Conservation (phyloP, 768 basidiomycete genomes). For the Suillus plorans region DNA sequence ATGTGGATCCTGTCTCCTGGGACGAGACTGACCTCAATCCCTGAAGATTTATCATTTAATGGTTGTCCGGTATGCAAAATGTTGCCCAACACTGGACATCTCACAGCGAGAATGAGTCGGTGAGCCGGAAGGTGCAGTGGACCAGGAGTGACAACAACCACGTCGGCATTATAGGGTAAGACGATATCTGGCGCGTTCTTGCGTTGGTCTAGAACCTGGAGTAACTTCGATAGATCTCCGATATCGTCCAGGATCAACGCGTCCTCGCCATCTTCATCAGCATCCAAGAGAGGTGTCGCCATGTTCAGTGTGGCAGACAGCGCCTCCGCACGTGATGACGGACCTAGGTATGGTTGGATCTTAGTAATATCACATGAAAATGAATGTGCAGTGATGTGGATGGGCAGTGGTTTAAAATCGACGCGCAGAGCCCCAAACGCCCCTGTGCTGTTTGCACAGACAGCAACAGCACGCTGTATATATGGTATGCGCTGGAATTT, state of each 20-base stretch:
- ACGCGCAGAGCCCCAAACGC: conserved; percentile 83
- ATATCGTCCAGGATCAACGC: conserved; percentile 36
- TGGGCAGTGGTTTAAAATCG: conserved; percentile 60
- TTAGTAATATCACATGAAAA: conserved; percentile 65
- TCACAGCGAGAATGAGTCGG: conserved; percentile 60
- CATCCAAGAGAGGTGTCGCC: conserved; percentile 1
- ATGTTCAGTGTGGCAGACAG: background rate
- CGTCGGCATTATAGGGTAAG: conserved; percentile 60
- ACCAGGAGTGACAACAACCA: conserved; percentile 48
- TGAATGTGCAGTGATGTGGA: conserved; percentile 53
- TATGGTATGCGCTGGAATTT: conserved; percentile 81
- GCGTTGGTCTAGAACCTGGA: conserved; percentile 6
- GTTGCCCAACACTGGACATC: conserved; percentile 46
- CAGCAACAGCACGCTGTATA: conserved; percentile 82
- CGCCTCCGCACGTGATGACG: background rate
- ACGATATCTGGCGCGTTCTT: conserved; percentile 9
- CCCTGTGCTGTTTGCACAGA: conserved; percentile 84
- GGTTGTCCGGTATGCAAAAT: conserved; percentile 38
- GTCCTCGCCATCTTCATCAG: conserved; percentile 42
- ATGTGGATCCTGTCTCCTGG: conserved; percentile 25
- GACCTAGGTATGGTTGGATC: conserved; percentile 60
- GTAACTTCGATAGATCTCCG: conserved; percentile 27
- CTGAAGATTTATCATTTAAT: conserved; percentile 28
- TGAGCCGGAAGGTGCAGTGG: conserved; percentile 60
- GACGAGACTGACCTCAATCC: conserved; percentile 30